Conservation (phyloP, 2,329 filamentous ascomycete species). For the Magnaporthiopsis rhizophila region DNA sequence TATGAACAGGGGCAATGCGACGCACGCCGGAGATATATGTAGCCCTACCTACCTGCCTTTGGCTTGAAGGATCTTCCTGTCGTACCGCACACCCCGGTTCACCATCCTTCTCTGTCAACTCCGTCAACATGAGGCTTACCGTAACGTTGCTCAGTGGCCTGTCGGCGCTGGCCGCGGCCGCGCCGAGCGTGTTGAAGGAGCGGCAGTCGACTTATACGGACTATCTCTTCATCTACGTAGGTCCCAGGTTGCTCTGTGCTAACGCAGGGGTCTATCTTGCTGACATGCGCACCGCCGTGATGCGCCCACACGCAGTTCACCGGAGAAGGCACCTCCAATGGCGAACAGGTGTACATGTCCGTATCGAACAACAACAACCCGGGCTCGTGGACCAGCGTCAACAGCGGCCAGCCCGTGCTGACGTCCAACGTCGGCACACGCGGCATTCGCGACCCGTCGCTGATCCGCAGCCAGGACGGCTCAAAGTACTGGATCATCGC, state of each 20-base stretch:
- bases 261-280: background rate
- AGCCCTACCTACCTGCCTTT: background rate
- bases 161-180: background rate
- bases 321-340: slow-evolving; percentile 15
- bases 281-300: background rate
- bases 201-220: background rate
- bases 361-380: slow-evolving; percentile 45
- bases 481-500: slow-evolving; percentile 44
- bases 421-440: slow-evolving; percentile 37
- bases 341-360: slow-evolving; percentile 46
- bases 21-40: background rate
- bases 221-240: background rate
- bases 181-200: background rate
- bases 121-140: background rate
- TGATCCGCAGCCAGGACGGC: slow-evolving; percentile 42
- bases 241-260: background rate
- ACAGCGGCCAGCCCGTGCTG: slow-evolving; percentile 36
- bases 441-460: slow-evolving; percentile 43
- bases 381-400: slow-evolving; percentile 39
- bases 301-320: slow-evolving; percentile 7
- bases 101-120: background rate
- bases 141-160: background rate
- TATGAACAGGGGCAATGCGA: background rate
- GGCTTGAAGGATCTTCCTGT: background rate
- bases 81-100: background rate